Base-by-base conservation (phyloP, 2,329 filamentous ascomycete species). In the Chaetomium olivaceum region DNA sequence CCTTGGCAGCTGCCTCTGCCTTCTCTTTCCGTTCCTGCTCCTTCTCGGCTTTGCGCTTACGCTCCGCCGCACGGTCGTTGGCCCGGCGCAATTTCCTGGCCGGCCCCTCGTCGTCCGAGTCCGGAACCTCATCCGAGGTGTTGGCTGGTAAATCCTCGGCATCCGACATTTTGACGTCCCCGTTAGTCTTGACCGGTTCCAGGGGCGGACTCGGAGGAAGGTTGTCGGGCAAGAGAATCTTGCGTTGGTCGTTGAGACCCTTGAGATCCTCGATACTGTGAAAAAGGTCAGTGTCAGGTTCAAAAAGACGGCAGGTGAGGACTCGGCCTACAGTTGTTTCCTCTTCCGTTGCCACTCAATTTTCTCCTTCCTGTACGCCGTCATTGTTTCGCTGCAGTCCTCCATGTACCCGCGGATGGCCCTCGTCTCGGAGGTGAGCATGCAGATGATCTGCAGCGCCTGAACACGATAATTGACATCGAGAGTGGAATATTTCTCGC, bases 341-440 rank as follows among this genome's bases (percentile, higher is more conserved):
- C 91, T 88, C 71, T 91, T 87, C 70, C 93, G 87, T 78, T 98
- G 94, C 78, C 88, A 90, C 70, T 96, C 92, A 67, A 97, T 97
- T 80, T 97, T 97, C 75, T 96, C 91, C 77, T 99, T 99, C 58
- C 95, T 89, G 74, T 96, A 92, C 62, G 89, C 87, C 1, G 95
- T 99, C 93, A 98, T 97, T 62, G 92, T 91, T 74, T 94, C 91
- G 69, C 91, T 92, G 78, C 93, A 96, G 68, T 94, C 90, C 71
- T 97, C 92, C 82, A 99, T 90, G 75, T 96, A 96, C 19, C 87
- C 89, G 61, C 94, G 89, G 71, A 98, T 86, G 2, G 91, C 89
- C 75, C 92, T 93, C 0, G 95, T 97, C 73, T 93, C 90, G 63
- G 93, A 84, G 1, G 91, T 93, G 67, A 98, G 82, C 81, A 94